Percentiles rank a stretch among this genome's conserved stretches.
phyloP scores from a whole-genome alignment of 192 early-diverging fungal genomes.

The Coemansia sp. region DNA sequence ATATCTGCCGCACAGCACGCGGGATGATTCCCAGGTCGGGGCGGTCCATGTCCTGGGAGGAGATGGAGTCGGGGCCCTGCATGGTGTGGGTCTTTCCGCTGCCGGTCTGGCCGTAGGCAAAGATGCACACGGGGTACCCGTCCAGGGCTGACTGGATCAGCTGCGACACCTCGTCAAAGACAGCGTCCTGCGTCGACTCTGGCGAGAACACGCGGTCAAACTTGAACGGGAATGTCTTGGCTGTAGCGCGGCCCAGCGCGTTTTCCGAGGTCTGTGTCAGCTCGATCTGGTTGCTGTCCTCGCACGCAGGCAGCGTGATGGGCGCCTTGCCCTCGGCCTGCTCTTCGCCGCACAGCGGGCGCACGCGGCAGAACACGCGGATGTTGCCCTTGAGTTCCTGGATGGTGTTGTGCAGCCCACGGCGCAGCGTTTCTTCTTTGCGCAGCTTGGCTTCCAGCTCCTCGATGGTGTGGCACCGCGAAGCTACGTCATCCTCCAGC shows the following conservation, averaged over 20 bases:
- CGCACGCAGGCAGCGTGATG: conserved; percentile 56
- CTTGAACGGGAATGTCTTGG: conserved; percentile 70
- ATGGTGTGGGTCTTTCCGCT: conserved; percentile 87
- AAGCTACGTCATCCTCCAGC: conserved; percentile 44
- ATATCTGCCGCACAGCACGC: conserved; percentile 88
- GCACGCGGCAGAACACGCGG: conserved; percentile 92
- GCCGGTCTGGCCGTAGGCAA: conserved; percentile 98
- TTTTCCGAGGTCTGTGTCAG: conserved; percentile 58
- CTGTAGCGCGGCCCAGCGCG: conserved; percentile 54
- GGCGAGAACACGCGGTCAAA: conserved; percentile 87
- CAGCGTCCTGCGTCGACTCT: conserved; percentile 63
- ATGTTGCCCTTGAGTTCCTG: conserved; percentile 97
- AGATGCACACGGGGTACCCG: conserved; percentile 96
- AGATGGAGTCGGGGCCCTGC: conserved; percentile 59
- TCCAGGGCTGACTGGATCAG: conserved; percentile 94
- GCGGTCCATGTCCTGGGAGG: conserved; percentile 19
- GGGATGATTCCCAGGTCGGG: conserved; percentile 87
- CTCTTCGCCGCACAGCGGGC: conserved; percentile 62
- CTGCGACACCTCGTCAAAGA: conserved; percentile 95
- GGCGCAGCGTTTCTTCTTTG: conserved; percentile 74
- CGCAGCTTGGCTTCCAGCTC: conserved; percentile 64
- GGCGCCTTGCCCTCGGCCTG: conserved; percentile 14
- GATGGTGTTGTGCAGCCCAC: conserved; percentile 85
- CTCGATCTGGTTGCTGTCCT: conserved; percentile 73
- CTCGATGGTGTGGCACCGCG: conserved; percentile 34